Evolutionary conservation across 139 green algal species (phyloP), one percentile per base, ranked within the genome.

Genomic region (Trebouxia sp.): DNA sequence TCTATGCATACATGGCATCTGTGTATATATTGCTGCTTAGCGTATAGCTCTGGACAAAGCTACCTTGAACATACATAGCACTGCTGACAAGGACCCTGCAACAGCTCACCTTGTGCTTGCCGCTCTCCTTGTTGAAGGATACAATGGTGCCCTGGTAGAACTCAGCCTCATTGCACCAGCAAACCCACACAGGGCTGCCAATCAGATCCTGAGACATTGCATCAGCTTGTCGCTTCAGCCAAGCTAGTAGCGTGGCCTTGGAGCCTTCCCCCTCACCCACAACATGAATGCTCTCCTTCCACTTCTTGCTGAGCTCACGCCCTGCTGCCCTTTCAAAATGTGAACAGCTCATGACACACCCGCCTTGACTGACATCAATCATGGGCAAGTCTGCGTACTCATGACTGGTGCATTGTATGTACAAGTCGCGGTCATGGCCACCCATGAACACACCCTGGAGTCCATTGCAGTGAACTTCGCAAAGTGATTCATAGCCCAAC

Each of bases 271-370:
- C 80, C 69, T 87, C 66, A 0, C 66, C 83, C 8, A 80, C 79
- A 22, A 87, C 83, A 82, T 87, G 83, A 42, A 87, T 87, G 56
- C 83, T 87, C 38, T 87, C 83, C 65, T 87, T 87, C 83, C 83
- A 87, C 41, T 87, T 87, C 26, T 87, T 87, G 70, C 80, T 85
- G 14, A 87, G 79, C 56, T 87, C 83, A 28, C 83, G 81, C 2
- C 83, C 83, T 69, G 83, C 83, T 24, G 55, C 42, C 38, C 75
- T 58, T 28, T 87, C 83, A 67, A 87, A 87, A n/a, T 85, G 69
- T 28, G 79, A 84, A 42, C 83, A 87, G 26, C 78, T 78, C 83
- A 87, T 85, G 50, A 87, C 84, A 38, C 83, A 85, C 26, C 83
- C 83, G n/a, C 83, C 83, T 51, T 82, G 77, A 24, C 24, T 43